These are phyloP conservation scores for Morella rubra DNA, from an alignment of 306 rosid species.

Conservation along the genomic window DNA sequence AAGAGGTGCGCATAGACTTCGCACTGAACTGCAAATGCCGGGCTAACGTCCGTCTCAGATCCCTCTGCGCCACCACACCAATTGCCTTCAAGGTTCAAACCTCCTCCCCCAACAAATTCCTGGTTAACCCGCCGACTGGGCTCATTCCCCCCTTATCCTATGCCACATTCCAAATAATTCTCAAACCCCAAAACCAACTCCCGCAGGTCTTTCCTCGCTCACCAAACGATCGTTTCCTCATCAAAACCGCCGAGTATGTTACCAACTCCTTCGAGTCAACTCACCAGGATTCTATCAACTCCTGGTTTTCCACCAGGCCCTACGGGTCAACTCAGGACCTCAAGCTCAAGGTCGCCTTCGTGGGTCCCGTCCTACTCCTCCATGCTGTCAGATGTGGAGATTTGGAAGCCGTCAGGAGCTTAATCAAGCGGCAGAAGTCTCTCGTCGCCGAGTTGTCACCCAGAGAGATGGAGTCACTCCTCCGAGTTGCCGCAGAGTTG, in stretches of 20 bases:
- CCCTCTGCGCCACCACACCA: constrained; percentile 37
- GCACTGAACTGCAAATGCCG: constrained; percentile 61
- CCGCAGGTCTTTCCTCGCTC: constrained; percentile 70
- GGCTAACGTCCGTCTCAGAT: constrained; percentile 53
- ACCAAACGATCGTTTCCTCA: constrained; percentile 66
- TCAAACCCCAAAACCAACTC: constrained; percentile 64
- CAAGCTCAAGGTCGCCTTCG: constrained; percentile 64
- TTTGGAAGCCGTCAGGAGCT: constrained; percentile 47
- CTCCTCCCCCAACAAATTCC: constrained; percentile 69
- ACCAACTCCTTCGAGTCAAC: background rate
- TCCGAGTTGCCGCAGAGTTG: constrained; percentile 59
- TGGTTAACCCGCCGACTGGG: constrained; percentile 73
- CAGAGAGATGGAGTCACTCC: constrained; percentile 43
- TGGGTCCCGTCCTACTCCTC: constrained; percentile 54
- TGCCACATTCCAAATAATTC: constrained; percentile 68
- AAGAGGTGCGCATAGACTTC: constrained; percentile 64
- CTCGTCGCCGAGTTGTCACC: constrained; percentile 43
- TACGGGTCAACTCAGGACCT: constrained; percentile 26
- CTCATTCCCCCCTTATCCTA: constrained; percentile 53
- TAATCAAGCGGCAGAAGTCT: constrained; percentile 57
- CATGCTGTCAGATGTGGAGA: constrained; percentile 50
- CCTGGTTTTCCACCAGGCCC: constrained; percentile 34
- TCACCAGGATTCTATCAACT: constrained; percentile 10
- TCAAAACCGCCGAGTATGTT: constrained; percentile 39
- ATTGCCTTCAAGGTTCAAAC: constrained; percentile 81